Percentiles rank a stretch among this genome's conserved stretches.
Evolutionary conservation across 768 basidiomycete species (phyloP).

Genomic region (Dendrothele bispora): DNA sequence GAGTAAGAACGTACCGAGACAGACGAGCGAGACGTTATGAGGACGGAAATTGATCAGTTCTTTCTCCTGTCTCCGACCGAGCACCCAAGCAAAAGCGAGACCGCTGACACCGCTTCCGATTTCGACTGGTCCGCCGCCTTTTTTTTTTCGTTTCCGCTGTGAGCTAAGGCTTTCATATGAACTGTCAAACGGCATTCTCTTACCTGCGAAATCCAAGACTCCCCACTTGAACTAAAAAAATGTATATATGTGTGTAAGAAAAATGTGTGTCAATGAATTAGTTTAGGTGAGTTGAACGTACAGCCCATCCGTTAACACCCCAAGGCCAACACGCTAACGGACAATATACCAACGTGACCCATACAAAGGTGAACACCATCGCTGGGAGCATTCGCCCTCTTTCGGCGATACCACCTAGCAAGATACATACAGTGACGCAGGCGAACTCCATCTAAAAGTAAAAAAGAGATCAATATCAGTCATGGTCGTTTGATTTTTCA

Average conservation of each 20-base stretch:
- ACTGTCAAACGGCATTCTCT: constrained; percentile 14
- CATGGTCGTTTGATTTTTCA: too few relatives aligned
- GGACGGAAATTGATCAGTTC: constrained; percentile 81
- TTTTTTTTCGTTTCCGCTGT: neutral
- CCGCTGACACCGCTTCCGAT: constrained; percentile 85
- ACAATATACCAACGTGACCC: constrained; percentile 87
- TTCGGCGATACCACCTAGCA: constrained; percentile 79
- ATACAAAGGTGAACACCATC: constrained; percentile 79
- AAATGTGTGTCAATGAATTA: too few relatives aligned
- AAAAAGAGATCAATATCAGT: too few relatives aligned
- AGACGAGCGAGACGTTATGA: constrained; percentile 83
- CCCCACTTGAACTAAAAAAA: constrained; percentile 82
- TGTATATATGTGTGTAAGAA: too few relatives aligned
- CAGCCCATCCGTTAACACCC: constrained; percentile 83
- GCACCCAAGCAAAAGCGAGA: constrained; percentile 83
- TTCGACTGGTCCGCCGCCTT: constrained; percentile 86
- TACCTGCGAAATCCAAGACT: constrained; percentile 85
- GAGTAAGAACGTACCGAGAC: constrained; percentile 80
- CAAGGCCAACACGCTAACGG: constrained; percentile 87
- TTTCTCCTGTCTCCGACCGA: constrained; percentile 76
- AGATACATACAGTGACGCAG: constrained; percentile 75
- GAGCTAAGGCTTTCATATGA: neutral
- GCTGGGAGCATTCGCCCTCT: constrained; percentile 82
- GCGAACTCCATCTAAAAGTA: constrained; percentile 87
- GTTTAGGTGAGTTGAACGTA: too few relatives aligned